phyloP scores from a whole-genome alignment of 306 rosid species.

The Fagus crenata region DNA sequence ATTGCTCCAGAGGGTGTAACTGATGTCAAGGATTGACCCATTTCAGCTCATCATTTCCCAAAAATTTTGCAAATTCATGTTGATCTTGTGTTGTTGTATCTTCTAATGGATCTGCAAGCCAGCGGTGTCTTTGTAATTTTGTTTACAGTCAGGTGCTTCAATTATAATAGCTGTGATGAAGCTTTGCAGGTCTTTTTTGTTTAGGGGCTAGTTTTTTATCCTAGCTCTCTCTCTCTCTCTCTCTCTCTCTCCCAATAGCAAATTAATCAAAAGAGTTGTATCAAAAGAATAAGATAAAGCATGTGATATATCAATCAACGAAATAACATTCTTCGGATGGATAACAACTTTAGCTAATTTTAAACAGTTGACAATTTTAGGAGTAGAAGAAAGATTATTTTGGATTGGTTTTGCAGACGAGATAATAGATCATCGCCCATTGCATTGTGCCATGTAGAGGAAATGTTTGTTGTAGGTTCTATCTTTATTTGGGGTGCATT shows the following conservation, averaged over 20 bases:
- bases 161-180: neutral
- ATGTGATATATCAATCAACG: neutral
- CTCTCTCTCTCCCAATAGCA: neutral
- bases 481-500: too few species aligned
- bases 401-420: neutral
- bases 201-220: neutral
- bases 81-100: constrained; percentile 9
- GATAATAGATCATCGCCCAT: neutral
- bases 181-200: neutral
- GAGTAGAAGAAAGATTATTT: neutral
- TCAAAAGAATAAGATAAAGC: neutral
- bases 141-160: constrained; percentile 11
- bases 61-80: neutral
- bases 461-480: too few species aligned
- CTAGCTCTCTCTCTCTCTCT: neutral
- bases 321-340: neutral
- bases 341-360: neutral
- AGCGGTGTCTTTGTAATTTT: constrained; percentile 22
- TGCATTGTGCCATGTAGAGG: neutral
- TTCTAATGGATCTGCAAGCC: constrained; percentile 22
- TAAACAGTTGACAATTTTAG: neutral
- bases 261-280: neutral
- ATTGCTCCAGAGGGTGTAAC: constrained; percentile 75
- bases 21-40: constrained; percentile 77
- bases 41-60: constrained; percentile 5